Evolutionary conservation across 2,329 filamentous ascomycete species (phyloP).

Genomic region (Cladosporium velox): DNA sequence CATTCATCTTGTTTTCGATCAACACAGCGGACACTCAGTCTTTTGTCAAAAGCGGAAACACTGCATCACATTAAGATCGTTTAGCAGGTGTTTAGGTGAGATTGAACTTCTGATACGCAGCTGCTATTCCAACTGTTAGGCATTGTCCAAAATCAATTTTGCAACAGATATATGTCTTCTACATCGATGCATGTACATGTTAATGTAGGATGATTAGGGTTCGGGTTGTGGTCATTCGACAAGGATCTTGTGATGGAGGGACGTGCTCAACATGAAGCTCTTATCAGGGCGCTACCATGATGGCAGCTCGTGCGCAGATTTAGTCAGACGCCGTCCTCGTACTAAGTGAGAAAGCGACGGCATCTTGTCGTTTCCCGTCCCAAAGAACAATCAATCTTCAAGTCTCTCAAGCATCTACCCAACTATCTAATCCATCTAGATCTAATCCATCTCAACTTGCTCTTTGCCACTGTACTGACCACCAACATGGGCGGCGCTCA

Average conservation of each 20-base stretch:
- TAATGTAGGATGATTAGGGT: background rate
- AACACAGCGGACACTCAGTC: too few relatives aligned
- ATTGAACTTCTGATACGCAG: too few relatives aligned
- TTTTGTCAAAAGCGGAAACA: too few relatives aligned
- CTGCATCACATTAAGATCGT: too few relatives aligned
- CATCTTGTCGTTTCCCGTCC: background rate
- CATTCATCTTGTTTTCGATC: too few relatives aligned
- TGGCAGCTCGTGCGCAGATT: slow-evolving; percentile 1
- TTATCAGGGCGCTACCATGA: background rate
- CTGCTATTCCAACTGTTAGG: too few relatives aligned
- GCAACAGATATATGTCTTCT: background rate
- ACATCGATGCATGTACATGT: too few relatives aligned
- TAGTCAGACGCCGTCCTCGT: slow-evolving; percentile 2
- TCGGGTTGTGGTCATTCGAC: background rate
- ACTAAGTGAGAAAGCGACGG: background rate
- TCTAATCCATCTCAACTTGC: slow-evolving; percentile 18
- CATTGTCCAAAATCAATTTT: background rate
- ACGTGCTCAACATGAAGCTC: background rate
- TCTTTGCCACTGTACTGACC: background rate
- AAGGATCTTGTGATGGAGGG: background rate
- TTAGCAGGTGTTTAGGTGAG: too few relatives aligned
- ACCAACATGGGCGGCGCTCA: slow-evolving; percentile 22
- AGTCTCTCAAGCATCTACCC: background rate
- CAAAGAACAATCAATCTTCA: background rate
- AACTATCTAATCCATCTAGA: slow-evolving; percentile 20